Percentiles rank a stretch among this genome's conserved stretches.
Conservation (phyloP, 78 protist genomes). For the Blattamonas nauphoetae region DNA sequence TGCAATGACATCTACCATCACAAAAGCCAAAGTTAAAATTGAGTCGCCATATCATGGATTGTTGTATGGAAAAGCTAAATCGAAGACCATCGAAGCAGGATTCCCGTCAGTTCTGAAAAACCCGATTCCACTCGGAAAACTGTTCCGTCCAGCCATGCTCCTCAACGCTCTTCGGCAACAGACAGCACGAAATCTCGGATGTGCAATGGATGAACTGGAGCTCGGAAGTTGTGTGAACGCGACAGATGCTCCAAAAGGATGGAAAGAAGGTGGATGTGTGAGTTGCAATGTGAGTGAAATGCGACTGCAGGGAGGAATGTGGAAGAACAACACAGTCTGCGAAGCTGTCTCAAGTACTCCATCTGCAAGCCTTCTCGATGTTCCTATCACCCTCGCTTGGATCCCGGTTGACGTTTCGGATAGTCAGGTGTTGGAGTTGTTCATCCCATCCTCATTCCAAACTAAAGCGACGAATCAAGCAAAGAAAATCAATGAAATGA, state of each 20-base stretch:
- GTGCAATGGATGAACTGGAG: conserved; percentile 11
- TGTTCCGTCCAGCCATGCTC: conserved; percentile 51
- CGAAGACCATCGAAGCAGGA: not conserved
- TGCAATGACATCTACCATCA: not conserved
- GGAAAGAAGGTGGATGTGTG: not conserved
- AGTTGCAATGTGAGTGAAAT: not conserved
- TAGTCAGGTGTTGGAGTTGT: no score
- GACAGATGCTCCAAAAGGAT: not conserved
- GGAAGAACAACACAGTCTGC: not conserved
- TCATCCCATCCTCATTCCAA: not conserved
- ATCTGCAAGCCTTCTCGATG: not conserved
- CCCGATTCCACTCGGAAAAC: conserved; percentile 18
- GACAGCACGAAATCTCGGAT: conserved; percentile 23
- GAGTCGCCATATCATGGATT: not conserved
- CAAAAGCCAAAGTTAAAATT: not conserved
- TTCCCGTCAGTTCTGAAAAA: conserved; percentile 9
- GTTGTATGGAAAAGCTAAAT: not conserved
- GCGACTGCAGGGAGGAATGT: not conserved
- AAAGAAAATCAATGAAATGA: not conserved
- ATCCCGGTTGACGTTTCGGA: no score
- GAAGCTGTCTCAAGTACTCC: not conserved
- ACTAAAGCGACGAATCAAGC: not conserved
- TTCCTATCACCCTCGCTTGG: not conserved
- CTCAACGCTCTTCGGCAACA: conserved; percentile 62
- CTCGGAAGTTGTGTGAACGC: not conserved